Base-by-base conservation (phyloP, 495 filamentous ascomycete genomes). In the Penicillium egyptiacum region DNA sequence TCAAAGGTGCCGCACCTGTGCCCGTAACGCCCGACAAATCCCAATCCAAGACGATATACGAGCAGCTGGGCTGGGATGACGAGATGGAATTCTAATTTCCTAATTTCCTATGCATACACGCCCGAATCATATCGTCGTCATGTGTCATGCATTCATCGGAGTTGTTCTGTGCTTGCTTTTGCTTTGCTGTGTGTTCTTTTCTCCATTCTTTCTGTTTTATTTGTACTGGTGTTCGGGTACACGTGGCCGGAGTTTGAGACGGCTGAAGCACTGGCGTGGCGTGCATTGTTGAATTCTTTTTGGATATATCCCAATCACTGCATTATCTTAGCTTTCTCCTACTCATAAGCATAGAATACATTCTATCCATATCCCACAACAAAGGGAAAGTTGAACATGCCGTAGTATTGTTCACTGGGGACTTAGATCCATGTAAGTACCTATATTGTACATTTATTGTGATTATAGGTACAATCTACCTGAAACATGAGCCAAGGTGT, bases 11-110 rank as follows among this genome's bases (percentile, higher is more conserved):
- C 37, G 53, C 60, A 1, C 49, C 57, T 49, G 59, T 76, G 31
- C 71, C 72, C 7, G 66, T 70, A 41, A 77, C 74, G 1, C 75
- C 75, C 9, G 71, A 76, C 67, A 79, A 70, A 70, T 75, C 66
- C 14, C 61, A 69, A 47, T 53, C 62, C 16, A 88, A 61, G 40
- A 65, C 63, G 17, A 88, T 96, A 45, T 95, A 88, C 65, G 83
- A 87, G 68, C 74, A 76, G 35, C 67, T 94, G 47, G 88, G 91
- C 45, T 90, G 91, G 91, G 87, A 93, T 61, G 86, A 88, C 64
- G 78, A 83, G 25, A 65, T 69, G 61, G 66, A 69, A 5, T 56
- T 85, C 81, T 64, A 67, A 72, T 20, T 14, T 14, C 7, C 5
- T 64, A 68, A 51, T 61, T 54, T 53, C 25, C 23, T 2, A 28